These are phyloP conservation scores for Inga oerstediana DNA, from an alignment of 306 rosid species.

Conservation along the genomic window DNA sequence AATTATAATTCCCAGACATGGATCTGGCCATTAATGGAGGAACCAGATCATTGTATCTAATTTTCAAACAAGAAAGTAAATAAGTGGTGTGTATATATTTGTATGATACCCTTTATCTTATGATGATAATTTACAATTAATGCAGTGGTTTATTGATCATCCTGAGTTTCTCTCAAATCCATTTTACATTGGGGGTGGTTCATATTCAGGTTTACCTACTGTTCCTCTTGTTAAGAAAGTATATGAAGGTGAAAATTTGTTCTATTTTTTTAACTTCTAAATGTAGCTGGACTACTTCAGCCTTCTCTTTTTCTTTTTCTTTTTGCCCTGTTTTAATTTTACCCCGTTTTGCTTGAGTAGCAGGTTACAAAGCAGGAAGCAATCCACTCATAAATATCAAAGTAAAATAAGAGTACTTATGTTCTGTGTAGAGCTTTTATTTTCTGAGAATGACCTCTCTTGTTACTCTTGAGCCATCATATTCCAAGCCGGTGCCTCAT, in stretches of 20 bases:
- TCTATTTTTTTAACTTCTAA: background rate
- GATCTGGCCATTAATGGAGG: background rate
- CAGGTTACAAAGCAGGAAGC: conserved; percentile 39
- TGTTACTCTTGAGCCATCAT: background rate
- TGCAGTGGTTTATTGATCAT: conserved; percentile 62
- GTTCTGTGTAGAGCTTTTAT: background rate
- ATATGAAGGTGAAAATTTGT: conserved; percentile 38
- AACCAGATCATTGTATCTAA: background rate
- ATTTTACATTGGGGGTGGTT: conserved; percentile 56
- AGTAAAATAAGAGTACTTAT: conserved; percentile 26
- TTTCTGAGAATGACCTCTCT: background rate
- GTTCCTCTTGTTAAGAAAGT: conserved; percentile 43
- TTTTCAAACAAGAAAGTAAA: background rate
- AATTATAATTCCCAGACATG: background rate
- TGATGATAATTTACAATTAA: background rate
- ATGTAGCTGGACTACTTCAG: background rate
- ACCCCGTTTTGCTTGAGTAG: background rate
- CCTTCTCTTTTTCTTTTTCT: background rate
- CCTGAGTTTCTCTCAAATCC: conserved; percentile 49
- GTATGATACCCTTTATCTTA: background rate
- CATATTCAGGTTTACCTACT: conserved; percentile 46
- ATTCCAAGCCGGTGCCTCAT: background rate
- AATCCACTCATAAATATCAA: conserved; percentile 50
- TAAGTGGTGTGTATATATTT: background rate
- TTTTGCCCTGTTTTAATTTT: background rate